Percentiles rank a stretch among this genome's conserved stretches.
These are phyloP conservation scores for Sporothrix sp. DNA, from an alignment of 2,329 filamentous ascomycete species.

Conservation along the genomic window DNA sequence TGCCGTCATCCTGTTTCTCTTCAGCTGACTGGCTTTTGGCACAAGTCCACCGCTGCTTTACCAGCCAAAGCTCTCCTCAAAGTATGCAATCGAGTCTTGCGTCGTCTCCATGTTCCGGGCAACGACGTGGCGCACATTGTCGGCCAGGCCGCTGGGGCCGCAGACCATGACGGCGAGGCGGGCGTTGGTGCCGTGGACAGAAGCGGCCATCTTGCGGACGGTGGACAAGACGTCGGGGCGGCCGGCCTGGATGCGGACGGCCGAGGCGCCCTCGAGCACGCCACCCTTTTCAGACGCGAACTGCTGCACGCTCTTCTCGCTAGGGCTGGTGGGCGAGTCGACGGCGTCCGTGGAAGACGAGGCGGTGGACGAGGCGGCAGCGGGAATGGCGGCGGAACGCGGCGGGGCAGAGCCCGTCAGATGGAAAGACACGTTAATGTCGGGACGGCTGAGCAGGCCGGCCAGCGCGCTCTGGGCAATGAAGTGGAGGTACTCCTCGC, in stretches of 20 bases:
- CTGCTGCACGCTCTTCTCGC: not conserved
- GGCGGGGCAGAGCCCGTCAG: not conserved
- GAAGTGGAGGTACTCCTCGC: conserved; percentile 8
- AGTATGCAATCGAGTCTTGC: conserved; percentile 13
- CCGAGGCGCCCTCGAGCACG: not conserved
- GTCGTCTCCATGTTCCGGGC: conserved; percentile 11
- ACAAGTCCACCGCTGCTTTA: not conserved
- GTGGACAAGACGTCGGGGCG: conserved; percentile 13
- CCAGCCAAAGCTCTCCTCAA: conserved; percentile 19
- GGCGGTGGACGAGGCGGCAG: not conserved
- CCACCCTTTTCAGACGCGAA: not conserved
- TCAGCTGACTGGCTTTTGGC: not conserved
- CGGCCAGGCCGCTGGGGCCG: conserved; percentile 14
- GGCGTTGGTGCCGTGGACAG: conserved; percentile 1
- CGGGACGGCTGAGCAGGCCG: conserved; percentile 3
- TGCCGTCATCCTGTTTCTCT: not conserved
- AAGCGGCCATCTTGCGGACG: conserved; percentile 1
- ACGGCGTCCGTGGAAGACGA: conserved; percentile 6
- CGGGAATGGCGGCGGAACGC: not conserved
- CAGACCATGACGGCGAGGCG: conserved; percentile 17
- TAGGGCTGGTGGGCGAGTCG: not conserved
- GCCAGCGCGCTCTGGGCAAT: conserved; percentile 6
- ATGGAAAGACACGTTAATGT: conserved; percentile 10
- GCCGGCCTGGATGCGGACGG: conserved; percentile 7
- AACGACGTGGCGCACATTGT: conserved; percentile 12